Base-by-base conservation (phyloP, 1,139 yeast genomes). In the Suhomyces guaymorum region DNA sequence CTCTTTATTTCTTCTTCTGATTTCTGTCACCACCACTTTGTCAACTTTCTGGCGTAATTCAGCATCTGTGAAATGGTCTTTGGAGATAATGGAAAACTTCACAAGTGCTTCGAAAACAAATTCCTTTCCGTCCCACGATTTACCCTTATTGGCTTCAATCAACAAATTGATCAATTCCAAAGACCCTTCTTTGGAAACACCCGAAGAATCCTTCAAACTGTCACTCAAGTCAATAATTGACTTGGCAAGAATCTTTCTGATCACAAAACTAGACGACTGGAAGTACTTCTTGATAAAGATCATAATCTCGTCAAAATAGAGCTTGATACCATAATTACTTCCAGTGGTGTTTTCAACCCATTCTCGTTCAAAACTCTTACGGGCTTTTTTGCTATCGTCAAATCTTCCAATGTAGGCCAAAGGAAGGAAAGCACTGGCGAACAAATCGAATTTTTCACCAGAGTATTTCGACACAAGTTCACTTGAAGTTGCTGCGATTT, bases 81-180 rank as follows among this genome's bases (percentile, higher is more conserved):
- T 60, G 9, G 77, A 69, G 43, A 76, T 76, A 10, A 66, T 54
- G 0, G 82, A 56, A 24, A 85, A 66, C 1, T 78, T 64, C 1
- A 87, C 83, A 32, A 90, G 61, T 0, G 96, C 88, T 26, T 77
- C 79, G 19, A 88, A 64, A 2, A 92, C 74, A 26, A 70, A 59
- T 46, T 88, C 96, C 52, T 92, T 92, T 7, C 97, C 97, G 13
- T 73, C 73, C 95, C 96, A 92, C 7, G 94, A 76, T 42, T 92
- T 77, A 0, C 97, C 97, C 37, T 73, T 68, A 40, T 82, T 71
- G 0, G 95, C 79, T 27, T 73, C 75, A 15, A 86, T 53, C 34
- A 89, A 65, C 5, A 81, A 66, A 0, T 64, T 61, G 37, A 86
- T 73, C 15, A 89, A 55, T 13, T 66, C 64, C 2, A 44, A 39